Percentiles rank a stretch among this genome's conserved stretches.
These are phyloP conservation scores for Xerocomus spinulosus DNA, from an alignment of 768 basidiomycete genomes.

Conservation along the genomic window DNA sequence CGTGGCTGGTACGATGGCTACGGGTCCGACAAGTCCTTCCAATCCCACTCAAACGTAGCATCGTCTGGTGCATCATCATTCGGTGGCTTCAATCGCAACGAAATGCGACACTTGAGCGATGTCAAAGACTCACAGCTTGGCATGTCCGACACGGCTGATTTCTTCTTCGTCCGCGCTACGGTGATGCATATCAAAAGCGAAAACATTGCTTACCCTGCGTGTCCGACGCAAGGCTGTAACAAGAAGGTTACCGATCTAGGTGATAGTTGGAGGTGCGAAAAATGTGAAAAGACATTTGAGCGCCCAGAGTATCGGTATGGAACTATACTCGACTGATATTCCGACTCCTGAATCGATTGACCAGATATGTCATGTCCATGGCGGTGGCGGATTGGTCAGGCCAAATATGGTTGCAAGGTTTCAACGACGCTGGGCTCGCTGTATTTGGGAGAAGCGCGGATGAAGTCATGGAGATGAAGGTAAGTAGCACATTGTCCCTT, in stretches of 20 bases:
- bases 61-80: conserved; percentile 36
- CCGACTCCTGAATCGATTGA: conserved; percentile 1
- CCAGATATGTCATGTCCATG: conserved; percentile 76
- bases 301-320: conserved; percentile 79
- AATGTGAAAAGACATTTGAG: conserved; percentile 63
- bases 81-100: conserved; percentile 58
- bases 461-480: conserved; percentile 72
- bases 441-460: conserved; percentile 79
- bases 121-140: conserved; percentile 77
- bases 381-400: conserved; percentile 87
- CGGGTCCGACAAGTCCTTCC: conserved; percentile 63
- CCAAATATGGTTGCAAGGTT: conserved; percentile 90
- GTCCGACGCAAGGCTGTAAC: conserved; percentile 71
- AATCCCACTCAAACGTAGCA: conserved; percentile 54
- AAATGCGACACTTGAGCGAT: conserved; percentile 68
- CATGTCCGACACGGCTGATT: conserved; percentile 71
- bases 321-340: not conserved
- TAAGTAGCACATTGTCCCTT: conserved; percentile 18
- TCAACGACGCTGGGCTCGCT: conserved; percentile 83
- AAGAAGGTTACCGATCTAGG: conserved; percentile 80
- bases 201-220: conserved; percentile 85
- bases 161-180: conserved; percentile 77
- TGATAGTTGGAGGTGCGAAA: conserved; percentile 89
- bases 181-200: conserved; percentile 85
- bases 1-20: conserved; percentile 88